These are phyloP conservation scores for Sporisorium iseilematis-ciliati DNA, from an alignment of 1,284 basidiomycete species.

Conservation along the genomic window DNA sequence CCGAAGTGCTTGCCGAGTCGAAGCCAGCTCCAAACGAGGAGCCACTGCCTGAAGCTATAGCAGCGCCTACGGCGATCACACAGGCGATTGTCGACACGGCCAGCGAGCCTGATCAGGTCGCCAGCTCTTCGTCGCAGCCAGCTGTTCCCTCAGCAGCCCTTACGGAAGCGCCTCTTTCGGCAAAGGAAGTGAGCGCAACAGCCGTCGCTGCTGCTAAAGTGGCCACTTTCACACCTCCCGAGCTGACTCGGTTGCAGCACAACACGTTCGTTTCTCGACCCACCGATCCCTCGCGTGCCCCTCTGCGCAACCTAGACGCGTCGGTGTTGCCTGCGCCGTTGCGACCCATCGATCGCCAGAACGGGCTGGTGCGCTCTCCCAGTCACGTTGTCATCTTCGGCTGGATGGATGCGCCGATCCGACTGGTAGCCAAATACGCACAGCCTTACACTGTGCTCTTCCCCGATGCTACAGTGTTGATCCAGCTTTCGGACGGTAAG, in stretches of 20 bases:
- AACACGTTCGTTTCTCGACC: slow-evolving; percentile 43
- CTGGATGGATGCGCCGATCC: slow-evolving; percentile 66
- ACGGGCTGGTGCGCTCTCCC: slow-evolving; percentile 8
- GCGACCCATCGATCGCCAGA: slow-evolving; percentile 19
- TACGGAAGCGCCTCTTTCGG: not conserved
- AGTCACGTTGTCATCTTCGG: slow-evolving; percentile 58
- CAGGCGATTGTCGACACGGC: slow-evolving; percentile 13
- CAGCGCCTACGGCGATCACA: slow-evolving; percentile 18
- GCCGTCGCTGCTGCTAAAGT: slow-evolving; percentile 19
- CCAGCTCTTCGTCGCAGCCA: not conserved
- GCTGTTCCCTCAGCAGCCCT: not conserved
- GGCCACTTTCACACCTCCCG: slow-evolving; percentile 25
- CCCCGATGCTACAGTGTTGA: slow-evolving; percentile 57
- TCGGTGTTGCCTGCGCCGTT: slow-evolving; percentile 29
- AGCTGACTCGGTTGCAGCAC: slow-evolving; percentile 32
- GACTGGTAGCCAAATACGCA: slow-evolving; percentile 62
- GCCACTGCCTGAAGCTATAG: slow-evolving; percentile 5
- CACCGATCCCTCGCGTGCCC: slow-evolving; percentile 18
- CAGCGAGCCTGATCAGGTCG: not conserved
- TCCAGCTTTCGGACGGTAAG: slow-evolving; percentile 58
- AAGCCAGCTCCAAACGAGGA: slow-evolving; percentile 10
- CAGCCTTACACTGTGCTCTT: slow-evolving; percentile 58
- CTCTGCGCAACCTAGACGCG: slow-evolving; percentile 18
- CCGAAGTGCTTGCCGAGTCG: slow-evolving; percentile 12
- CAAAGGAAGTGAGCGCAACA: slow-evolving; percentile 3